phyloP scores from a whole-genome alignment of 257 asterid genomes.

The Solanum sitiens region DNA sequence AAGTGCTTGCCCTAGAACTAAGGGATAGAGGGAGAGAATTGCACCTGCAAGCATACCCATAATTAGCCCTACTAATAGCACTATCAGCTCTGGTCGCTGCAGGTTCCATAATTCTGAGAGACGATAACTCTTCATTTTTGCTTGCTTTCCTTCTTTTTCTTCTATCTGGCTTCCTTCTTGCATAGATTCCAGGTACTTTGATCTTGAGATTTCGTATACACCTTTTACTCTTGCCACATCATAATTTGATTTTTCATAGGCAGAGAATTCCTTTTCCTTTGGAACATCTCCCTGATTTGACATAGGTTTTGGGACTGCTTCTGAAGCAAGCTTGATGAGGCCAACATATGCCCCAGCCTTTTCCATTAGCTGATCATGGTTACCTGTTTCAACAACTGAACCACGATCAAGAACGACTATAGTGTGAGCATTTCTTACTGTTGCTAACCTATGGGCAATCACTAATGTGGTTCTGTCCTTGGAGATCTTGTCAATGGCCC shows the following conservation, averaged over 20 bases:
- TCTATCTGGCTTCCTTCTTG: conserved; percentile 9
- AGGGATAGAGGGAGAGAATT: conserved; percentile 72
- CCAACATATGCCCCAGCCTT: conserved; percentile 47
- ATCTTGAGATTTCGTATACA: conserved; percentile 24
- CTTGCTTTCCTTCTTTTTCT: conserved; percentile 13
- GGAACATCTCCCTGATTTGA: conserved; percentile 8
- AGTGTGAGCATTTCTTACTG: conserved; percentile 56
- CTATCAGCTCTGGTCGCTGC: conserved; percentile 47
- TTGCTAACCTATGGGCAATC: conserved; percentile 76
- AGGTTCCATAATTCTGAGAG: conserved; percentile 49
- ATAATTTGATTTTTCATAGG: conserved; percentile 7
- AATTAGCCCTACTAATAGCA: conserved; percentile 38
- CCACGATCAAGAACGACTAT: conserved; percentile 65
- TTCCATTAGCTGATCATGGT: conserved; percentile 54
- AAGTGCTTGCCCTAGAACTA: conserved; percentile 65
- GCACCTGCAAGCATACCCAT: conserved; percentile 71
- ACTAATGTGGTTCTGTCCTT: conserved; percentile 53
- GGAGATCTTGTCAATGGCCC: conserved; percentile 70
- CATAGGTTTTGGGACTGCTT: conserved; percentile 33
- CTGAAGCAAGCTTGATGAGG: conserved; percentile 65
- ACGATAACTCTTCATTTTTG: conserved; percentile 22
- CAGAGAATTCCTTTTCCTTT: conserved; percentile 11
- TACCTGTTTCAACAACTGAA: conserved; percentile 54
- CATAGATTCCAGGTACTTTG: conserved; percentile 21
- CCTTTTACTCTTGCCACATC: conserved; percentile 10